A percentile compares a stretch with the other conserved stretches of the same genome.
phyloP scores from a whole-genome alignment of 1,284 basidiomycete species.

The Microstroma glucosiphilum region DNA sequence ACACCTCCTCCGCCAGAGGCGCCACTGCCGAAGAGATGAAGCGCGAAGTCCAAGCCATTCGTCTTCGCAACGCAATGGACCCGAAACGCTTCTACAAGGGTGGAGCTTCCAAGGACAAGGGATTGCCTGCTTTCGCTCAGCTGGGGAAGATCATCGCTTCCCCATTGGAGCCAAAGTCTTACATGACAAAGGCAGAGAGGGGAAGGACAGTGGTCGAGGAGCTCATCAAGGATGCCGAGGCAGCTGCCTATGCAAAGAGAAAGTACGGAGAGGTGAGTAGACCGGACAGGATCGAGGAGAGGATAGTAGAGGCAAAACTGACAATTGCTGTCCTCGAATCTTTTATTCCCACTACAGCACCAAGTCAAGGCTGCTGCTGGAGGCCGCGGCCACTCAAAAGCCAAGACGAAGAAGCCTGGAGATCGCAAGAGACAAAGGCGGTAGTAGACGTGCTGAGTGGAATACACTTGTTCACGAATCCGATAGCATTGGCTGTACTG shows the following conservation, averaged over 20 bases:
- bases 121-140: slow-evolving; percentile 65
- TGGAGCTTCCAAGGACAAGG: slow-evolving; percentile 57
- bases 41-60: slow-evolving; percentile 85
- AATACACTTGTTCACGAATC: no score
- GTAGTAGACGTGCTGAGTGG: background rate
- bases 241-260: slow-evolving; percentile 81
- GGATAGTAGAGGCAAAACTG: background rate
- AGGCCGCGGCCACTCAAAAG: slow-evolving; percentile 7
- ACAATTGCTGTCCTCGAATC: background rate
- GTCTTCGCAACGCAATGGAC: slow-evolving; percentile 84
- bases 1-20: slow-evolving; percentile 32
- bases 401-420: slow-evolving; percentile 2
- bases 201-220: slow-evolving; percentile 82
- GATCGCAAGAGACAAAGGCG: slow-evolving; percentile 7
- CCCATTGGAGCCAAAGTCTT: slow-evolving; percentile 67
- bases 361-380: slow-evolving; percentile 4
- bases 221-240: slow-evolving; percentile 77
- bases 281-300: background rate
- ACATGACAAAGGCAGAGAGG: slow-evolving; percentile 63
- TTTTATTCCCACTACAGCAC: background rate
- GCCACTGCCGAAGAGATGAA: slow-evolving; percentile 59
- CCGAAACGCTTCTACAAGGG: slow-evolving; percentile 86
- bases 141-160: slow-evolving; percentile 80
- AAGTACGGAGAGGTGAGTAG: slow-evolving; percentile 72
- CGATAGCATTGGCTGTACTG: no score